Evolutionary conservation across 345 rosid species (phyloP).

Genomic region (Salix dunnii): DNA sequence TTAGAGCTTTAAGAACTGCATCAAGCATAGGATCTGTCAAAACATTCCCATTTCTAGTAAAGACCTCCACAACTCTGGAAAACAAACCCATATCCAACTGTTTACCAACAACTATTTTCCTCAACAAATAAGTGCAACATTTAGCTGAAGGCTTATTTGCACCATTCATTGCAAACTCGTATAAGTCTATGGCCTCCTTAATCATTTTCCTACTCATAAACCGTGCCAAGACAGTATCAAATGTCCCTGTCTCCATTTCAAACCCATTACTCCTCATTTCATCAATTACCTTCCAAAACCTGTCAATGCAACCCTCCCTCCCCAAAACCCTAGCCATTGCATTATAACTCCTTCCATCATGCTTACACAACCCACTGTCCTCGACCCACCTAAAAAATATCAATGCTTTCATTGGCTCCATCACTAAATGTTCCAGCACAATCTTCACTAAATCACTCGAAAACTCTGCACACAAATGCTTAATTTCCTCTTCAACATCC

Average conservation of each 20-base stretch:
- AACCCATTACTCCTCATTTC: slow-evolving; percentile 62
- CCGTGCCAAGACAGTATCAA: slow-evolving; percentile 41
- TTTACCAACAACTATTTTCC: slow-evolving; percentile 58
- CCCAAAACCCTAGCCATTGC: slow-evolving; percentile 71
- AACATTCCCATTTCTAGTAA: slow-evolving; percentile 43
- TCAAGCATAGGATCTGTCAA: slow-evolving; percentile 61
- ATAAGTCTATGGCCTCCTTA: slow-evolving; percentile 69
- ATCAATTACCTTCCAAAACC: slow-evolving; percentile 67
- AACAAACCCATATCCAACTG: slow-evolving; percentile 59
- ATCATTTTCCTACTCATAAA: slow-evolving; percentile 64
- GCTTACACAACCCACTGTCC: slow-evolving; percentile 58
- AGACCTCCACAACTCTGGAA: slow-evolving; percentile 56
- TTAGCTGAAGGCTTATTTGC: slow-evolving; percentile 48
- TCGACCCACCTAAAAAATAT: slow-evolving; percentile 78
- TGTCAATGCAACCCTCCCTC: slow-evolving; percentile 67
- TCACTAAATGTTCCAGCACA: slow-evolving; percentile 63
- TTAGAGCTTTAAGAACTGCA: slow-evolving; percentile 64
- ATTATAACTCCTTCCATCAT: slow-evolving; percentile 61
- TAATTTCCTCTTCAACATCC: slow-evolving; percentile 51
- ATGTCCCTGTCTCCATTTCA: slow-evolving; percentile 69
- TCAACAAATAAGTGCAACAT: slow-evolving; percentile 55
- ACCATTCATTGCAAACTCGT: slow-evolving; percentile 68
- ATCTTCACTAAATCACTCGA: slow-evolving; percentile 52
- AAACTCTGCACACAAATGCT: slow-evolving; percentile 45
- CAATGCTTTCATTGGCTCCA: slow-evolving; percentile 68